Conservation (phyloP, 2,329 filamentous ascomycete genomes). For the Botrytis cinerea region DNA sequence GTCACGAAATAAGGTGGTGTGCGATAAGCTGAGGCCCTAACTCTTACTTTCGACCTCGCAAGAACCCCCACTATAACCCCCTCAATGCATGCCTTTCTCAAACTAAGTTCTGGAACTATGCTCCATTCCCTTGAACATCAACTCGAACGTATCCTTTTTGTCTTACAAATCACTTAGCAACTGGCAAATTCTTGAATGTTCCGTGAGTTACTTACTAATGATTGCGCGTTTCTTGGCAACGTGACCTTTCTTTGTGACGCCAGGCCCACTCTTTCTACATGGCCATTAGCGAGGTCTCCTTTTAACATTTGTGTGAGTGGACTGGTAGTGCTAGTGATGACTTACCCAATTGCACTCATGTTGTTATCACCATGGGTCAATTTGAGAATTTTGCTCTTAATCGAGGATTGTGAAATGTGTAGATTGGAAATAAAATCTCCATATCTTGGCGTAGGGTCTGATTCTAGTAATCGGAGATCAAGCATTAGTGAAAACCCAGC, state of each 20-base stretch:
- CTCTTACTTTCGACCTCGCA: background rate
- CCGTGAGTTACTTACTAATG: background rate
- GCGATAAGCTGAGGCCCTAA: no score
- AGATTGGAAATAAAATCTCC: no score
- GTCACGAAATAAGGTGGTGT: no score
- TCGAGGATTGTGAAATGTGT: no score
- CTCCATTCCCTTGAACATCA: background rate
- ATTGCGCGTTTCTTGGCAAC: background rate
- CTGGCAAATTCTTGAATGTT: background rate
- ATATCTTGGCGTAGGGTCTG: background rate
- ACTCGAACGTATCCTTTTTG: background rate
- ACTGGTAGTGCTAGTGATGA: background rate
- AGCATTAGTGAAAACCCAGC: background rate
- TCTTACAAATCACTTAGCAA: background rate
- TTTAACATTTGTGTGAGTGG: no score
- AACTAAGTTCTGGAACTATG: background rate
- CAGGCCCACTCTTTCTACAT: slow-evolving; percentile 2
- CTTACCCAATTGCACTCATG: background rate
- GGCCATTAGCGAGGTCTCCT: slow-evolving; percentile 12
- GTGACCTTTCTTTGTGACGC: slow-evolving; percentile 2
- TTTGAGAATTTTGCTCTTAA: background rate
- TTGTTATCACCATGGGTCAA: background rate
- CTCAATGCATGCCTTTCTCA: background rate
- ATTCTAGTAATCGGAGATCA: background rate
- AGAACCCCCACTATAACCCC: background rate